A percentile compares a stretch with the other conserved stretches of the same genome.
These are phyloP conservation scores for Peronospora farinosa DNA, from an alignment of 352 stramenopile species.

Conservation along the genomic window DNA sequence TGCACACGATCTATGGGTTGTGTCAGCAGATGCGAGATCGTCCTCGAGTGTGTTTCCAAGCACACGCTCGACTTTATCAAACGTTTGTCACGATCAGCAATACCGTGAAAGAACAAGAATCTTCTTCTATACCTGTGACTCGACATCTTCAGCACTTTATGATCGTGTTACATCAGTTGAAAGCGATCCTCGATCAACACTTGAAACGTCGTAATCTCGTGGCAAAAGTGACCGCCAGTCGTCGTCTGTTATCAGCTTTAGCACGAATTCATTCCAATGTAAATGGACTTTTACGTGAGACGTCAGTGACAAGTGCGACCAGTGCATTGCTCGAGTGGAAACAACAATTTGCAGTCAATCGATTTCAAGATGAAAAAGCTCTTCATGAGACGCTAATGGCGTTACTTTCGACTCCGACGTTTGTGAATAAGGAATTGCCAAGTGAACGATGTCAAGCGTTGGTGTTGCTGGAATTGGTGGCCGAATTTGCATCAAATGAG, in stretches of 20 bases:
- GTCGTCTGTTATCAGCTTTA: constrained; percentile 36
- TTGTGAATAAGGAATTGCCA: constrained; percentile 50
- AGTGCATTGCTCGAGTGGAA: constrained; percentile 42
- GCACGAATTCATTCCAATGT: constrained; percentile 37
- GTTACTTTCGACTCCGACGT: constrained; percentile 44
- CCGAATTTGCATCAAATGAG: constrained; percentile 34
- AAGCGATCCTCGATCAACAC: constrained; percentile 36
- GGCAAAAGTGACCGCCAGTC: constrained; percentile 33
- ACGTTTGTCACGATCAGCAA: constrained; percentile 38
- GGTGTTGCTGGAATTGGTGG: constrained; percentile 51
- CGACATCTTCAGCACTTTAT: constrained; percentile 37
- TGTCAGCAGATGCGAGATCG: constrained; percentile 43
- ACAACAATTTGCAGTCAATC: constrained; percentile 40
- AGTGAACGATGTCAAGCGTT: constrained; percentile 46
- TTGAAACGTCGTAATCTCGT: constrained; percentile 35
- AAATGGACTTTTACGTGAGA: constrained; percentile 29
- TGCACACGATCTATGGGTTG: constrained; percentile 35
- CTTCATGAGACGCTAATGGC: constrained; percentile 51
- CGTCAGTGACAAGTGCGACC: constrained; percentile 21
- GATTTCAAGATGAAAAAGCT: constrained; percentile 48
- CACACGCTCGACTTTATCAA: constrained; percentile 45
- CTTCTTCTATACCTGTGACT: constrained; percentile 7
- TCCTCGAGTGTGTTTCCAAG: constrained; percentile 36
- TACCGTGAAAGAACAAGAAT: constrained; percentile 8
- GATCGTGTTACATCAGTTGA: constrained; percentile 43